Evolutionary conservation across 2,329 filamentous ascomycete genomes (phyloP), one percentile per base, ranked within the genome.

Genomic region (Shiraia bambusicola): DNA sequence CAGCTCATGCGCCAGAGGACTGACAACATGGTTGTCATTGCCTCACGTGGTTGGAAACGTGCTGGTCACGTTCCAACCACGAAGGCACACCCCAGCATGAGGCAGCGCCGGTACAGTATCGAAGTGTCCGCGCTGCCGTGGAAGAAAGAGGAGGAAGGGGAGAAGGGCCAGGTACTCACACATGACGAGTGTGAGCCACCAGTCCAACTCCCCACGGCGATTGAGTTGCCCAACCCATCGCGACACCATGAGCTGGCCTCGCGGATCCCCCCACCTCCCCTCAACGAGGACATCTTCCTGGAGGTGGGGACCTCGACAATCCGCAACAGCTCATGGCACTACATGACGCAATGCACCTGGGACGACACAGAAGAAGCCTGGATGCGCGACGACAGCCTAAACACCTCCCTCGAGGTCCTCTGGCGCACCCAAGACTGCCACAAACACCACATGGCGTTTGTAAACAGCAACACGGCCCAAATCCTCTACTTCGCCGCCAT

Each of bases 71-170:
- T 50, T 14, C 55, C 58, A 2, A 59, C 45, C 2, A 48, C 28
- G 25, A 28, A 14, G 15, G 55, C 51, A 3, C 37, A 7, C 3
- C 51, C 52, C 10, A 15, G 37, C 11, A 33, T 61, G 16, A 36
- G 13, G 14, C 37, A 34, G 22, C 55, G 59, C 15, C 55, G 56
- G 7, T 54, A 61, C 19, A 58, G 49, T n/a, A 30, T 63, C 16
- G 59, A 64, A 15, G 55, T 54, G 12, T 40, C 41, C 11, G 50
- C 39, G 8, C 28, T 25, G 22, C 11, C 29, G 28, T 43, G 40
- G 34, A 16, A 25, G 2, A 16, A 35, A 30, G 12, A 17, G 13
- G 22, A 40, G 2, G 6, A 17, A 6, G 24, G 25, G 15, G 3
- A 25, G 17, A 7, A 4, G 4, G 6, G 6, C 10, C 26, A 19